Conservation (phyloP, 306 rosid genomes). For the Casuarina equisetifolia region DNA sequence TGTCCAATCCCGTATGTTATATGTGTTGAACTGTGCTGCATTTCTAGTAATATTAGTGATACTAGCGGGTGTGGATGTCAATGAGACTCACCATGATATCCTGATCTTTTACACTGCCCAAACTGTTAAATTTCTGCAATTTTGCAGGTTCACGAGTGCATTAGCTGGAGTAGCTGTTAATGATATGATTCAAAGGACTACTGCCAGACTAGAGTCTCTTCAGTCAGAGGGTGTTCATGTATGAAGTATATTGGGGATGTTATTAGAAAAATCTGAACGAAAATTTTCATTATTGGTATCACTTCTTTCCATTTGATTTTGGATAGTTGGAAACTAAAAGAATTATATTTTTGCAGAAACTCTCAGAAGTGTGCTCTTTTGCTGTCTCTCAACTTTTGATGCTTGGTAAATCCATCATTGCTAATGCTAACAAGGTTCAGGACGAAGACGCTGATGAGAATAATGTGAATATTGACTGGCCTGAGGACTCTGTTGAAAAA, state of each 20-base stretch:
- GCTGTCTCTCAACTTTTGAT: slow-evolving; percentile 81
- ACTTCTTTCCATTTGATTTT: neutral
- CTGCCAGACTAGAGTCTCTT: slow-evolving; percentile 81
- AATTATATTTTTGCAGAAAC: slow-evolving; percentile 62
- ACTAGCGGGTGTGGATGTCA: neutral
- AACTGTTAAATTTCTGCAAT: slow-evolving; percentile 19
- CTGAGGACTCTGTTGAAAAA: slow-evolving; percentile 81
- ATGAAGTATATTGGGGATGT: slow-evolving; percentile 31
- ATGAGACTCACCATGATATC: neutral
- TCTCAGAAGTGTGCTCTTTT: slow-evolving; percentile 90
- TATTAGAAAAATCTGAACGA: slow-evolving; percentile 8
- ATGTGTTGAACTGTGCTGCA: neutral
- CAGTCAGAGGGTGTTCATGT: slow-evolving; percentile 99
- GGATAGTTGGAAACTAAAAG: slow-evolving; percentile 8
- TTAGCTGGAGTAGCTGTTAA: slow-evolving; percentile 68
- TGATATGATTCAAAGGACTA: slow-evolving; percentile 81
- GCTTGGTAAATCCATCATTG: slow-evolving; percentile 77
- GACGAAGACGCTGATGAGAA: slow-evolving; percentile 48
- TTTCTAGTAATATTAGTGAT: neutral
- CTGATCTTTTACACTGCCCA: neutral
- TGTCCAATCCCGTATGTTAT: neutral
- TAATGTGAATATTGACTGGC: slow-evolving; percentile 68
- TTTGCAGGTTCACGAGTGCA: slow-evolving; percentile 78
- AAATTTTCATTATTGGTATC: neutral
- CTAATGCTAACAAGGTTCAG: slow-evolving; percentile 63